phyloP scores from a whole-genome alignment of 1,284 basidiomycete species.

The Sporisorium reilianum region DNA sequence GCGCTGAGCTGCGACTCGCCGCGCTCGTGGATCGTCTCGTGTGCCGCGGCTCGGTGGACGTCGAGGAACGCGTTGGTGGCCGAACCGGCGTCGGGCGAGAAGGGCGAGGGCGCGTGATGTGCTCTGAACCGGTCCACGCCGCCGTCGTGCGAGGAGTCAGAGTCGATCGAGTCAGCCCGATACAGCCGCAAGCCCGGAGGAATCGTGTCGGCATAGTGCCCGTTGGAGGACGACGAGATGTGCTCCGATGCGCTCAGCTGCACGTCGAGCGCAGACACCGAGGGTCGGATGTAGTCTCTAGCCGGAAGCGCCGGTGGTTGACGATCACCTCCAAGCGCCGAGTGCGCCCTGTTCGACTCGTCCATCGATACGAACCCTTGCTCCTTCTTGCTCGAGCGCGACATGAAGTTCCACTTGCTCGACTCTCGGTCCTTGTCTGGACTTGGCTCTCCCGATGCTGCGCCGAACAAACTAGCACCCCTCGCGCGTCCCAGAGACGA shows the following conservation, averaged over 20 bases:
- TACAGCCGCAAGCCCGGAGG: conserved; percentile 14
- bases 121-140: conserved; percentile 4
- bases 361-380: conserved; percentile 45
- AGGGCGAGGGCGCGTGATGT: conserved; percentile 18
- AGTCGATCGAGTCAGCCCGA: conserved; percentile 4
- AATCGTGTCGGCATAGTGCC: too few species aligned
- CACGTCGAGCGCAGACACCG: conserved; percentile 25
- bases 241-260: conserved; percentile 19
- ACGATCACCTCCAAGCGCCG: background rate
- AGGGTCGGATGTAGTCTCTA: conserved; percentile 15
- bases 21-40: conserved; percentile 44
- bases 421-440: conserved; percentile 37
- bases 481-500: conserved; percentile 28
- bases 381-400: conserved; percentile 25
- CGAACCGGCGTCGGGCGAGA: conserved; percentile 12
- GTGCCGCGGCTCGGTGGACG: conserved; percentile 3
- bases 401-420: conserved; percentile 44
- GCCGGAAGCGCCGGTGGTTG: conserved; percentile 18
- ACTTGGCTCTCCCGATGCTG: conserved; percentile 5
- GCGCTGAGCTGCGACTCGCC: conserved; percentile 27
- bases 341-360: conserved; percentile 4
- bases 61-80: conserved; percentile 10
- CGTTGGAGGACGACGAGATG: background rate
- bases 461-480: conserved; percentile 13
- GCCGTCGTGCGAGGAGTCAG: conserved; percentile 8